Evolutionary conservation across 225 moss, liverwort and hornwort genomes (phyloP), one percentile per base, ranked within the genome.

Genomic region (Climacium dendroides): DNA sequence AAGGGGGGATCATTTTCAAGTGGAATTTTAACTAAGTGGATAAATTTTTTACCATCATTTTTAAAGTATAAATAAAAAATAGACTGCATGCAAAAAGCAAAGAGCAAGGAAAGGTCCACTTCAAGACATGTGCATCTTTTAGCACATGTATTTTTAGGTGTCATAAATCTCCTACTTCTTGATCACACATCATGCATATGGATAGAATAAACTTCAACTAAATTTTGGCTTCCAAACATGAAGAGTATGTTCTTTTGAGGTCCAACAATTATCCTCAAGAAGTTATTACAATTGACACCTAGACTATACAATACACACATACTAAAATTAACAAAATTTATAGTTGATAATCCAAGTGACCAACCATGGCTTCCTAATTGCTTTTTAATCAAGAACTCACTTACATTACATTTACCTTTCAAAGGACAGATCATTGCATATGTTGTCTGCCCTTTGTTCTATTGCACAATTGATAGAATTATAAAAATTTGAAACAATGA

Each of bases 101-200:
- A 48, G 19, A 19, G 0, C 2, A 48, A 74, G 0, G 12, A 32
- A 48, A 74, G 74, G 2, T 4, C 19, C 1, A 30, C 32, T 74
- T 74, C 2, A 74, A 32, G 20, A 50, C 19, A 74, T 19, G 4
- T 32, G 19, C 19, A 48, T 74, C 19, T 7, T 18, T 73, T 6
- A 11, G 30, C 10, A 45, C 71, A 73, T 11, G 4, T 47, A 47
- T 1, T 15, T 17, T 45, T 29, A 45, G 4, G 0, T 10, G 1
- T 72, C 6, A 18, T 45, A 45, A 18, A 72, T 72, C 9, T 2
- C 29, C 17, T 0, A 29, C 10, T 17, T 72, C 1, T 1, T 45
- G 18, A 45, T 72, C 3, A 29, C 0, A 0, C 1, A 45, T 0
- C 10, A 16, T 29, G 29, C 45, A 18, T 1, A 17, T 29, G 26